A percentile compares a stretch with the other conserved stretches of the same genome.
Evolutionary conservation across 257 asterid genomes (phyloP).

Genomic region (Linaria vulgaris): DNA sequence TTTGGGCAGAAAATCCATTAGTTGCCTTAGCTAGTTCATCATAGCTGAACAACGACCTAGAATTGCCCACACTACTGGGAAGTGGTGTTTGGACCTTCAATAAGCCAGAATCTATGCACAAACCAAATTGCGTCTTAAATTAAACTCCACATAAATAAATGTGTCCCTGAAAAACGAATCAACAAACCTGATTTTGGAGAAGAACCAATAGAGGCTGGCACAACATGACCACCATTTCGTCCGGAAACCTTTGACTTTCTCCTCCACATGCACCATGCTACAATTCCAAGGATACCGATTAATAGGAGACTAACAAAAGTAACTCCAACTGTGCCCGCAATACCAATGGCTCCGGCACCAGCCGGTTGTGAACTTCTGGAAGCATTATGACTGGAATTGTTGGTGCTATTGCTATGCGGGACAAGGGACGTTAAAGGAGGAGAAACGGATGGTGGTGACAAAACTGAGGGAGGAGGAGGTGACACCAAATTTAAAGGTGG

Average conservation of each 20-base stretch:
- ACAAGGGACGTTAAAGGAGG: slow-evolving; percentile 39
- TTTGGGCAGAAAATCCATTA: slow-evolving; percentile 61
- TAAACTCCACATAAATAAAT: slow-evolving; percentile 42
- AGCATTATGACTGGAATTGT: slow-evolving; percentile 27
- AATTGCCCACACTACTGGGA: slow-evolving; percentile 52
- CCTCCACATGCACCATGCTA: slow-evolving; percentile 52
- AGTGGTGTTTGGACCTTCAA: slow-evolving; percentile 50
- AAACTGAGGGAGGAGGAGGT: slow-evolving; percentile 26
- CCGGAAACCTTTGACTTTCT: slow-evolving; percentile 61
- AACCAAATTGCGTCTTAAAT: slow-evolving; percentile 23
- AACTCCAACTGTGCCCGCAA: slow-evolving; percentile 50
- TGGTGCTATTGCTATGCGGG: slow-evolving; percentile 44
- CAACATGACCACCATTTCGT: slow-evolving; percentile 46
- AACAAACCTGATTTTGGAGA: slow-evolving; percentile 61
- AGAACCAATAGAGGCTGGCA: slow-evolving; percentile 58
- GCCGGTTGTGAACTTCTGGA: slow-evolving; percentile 40
- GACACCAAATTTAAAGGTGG: slow-evolving; percentile 23
- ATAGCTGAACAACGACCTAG: slow-evolving; percentile 72
- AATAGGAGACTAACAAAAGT: slow-evolving; percentile 42
- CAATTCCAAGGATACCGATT: slow-evolving; percentile 52
- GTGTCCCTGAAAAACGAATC: slow-evolving; percentile 61
- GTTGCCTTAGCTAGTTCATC: slow-evolving; percentile 76
- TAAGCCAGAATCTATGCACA: slow-evolving; percentile 57
- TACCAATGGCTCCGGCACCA: slow-evolving; percentile 51
- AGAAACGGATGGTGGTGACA: slow-evolving; percentile 31